Conservation (phyloP, 306 rosid genomes). For the Vigna angularis region DNA sequence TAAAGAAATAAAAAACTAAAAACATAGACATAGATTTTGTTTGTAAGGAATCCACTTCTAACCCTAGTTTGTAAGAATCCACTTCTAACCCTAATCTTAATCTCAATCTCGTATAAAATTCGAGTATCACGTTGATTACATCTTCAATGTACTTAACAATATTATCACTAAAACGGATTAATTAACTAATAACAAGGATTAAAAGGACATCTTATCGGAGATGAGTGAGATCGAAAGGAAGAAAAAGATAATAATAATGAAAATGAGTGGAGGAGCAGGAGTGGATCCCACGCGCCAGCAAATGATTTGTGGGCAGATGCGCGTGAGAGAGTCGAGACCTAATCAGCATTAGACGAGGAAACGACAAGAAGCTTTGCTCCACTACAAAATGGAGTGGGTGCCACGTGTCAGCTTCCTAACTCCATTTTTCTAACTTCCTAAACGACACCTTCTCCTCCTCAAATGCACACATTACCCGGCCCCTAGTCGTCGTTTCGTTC, state of each 20-base stretch:
- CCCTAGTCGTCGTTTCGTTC: slow-evolving; percentile 38
- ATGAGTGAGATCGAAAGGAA: neutral
- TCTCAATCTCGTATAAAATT: neutral
- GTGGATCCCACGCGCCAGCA: slow-evolving; percentile 54
- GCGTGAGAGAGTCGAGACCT: slow-evolving; percentile 48
- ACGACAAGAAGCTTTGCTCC: slow-evolving; percentile 48
- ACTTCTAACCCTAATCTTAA: neutral
- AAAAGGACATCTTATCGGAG: neutral
- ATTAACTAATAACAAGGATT: neutral
- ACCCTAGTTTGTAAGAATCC: neutral
- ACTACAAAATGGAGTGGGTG: slow-evolving; percentile 55
- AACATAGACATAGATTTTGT: neutral
- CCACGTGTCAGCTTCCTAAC: slow-evolving; percentile 74
- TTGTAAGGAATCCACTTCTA: neutral
- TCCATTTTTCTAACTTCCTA: slow-evolving; percentile 47
- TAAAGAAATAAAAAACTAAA: too few relatives aligned
- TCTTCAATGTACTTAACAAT: slow-evolving; percentile 8
- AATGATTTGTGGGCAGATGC: slow-evolving; percentile 50
- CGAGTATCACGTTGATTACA: neutral
- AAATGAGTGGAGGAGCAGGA: slow-evolving; percentile 27
- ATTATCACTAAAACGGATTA: neutral
- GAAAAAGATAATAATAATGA: slow-evolving; percentile 21
- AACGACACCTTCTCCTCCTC: slow-evolving; percentile 48
- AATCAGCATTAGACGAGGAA: slow-evolving; percentile 38
- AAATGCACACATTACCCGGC: slow-evolving; percentile 9